phyloP scores from a whole-genome alignment of 2,329 filamentous ascomycete genomes.

The Monilinia fructicola region DNA sequence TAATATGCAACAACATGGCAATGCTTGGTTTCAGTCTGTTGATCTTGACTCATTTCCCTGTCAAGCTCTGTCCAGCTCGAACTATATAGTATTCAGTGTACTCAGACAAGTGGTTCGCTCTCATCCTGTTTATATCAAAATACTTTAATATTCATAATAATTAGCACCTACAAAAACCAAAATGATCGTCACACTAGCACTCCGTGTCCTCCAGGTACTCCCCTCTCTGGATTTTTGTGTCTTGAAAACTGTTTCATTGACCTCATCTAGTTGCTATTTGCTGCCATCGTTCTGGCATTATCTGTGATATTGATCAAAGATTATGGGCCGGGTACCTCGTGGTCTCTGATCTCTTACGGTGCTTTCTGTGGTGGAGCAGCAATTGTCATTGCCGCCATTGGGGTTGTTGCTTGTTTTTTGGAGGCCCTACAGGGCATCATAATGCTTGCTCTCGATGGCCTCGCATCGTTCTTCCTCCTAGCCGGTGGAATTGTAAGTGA shows the following conservation, averaged over 20 bases:
- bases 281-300: conserved; percentile 32
- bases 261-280: conserved; percentile 31
- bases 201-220: conserved; percentile 31
- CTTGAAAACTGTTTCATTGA: neutral
- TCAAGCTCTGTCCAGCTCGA: neutral
- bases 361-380: conserved; percentile 35
- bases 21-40: conserved; percentile 7
- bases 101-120: neutral
- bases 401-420: conserved; percentile 32
- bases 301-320: conserved; percentile 34
- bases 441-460: conserved; percentile 30
- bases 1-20: neutral
- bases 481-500: conserved; percentile 36
- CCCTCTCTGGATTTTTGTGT: neutral
- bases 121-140: neutral
- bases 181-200: conserved; percentile 34
- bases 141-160: neutral
- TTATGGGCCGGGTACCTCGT: conserved; percentile 30
- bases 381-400: conserved; percentile 30
- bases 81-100: conserved; percentile 19
- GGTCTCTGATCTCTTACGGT: conserved; percentile 33
- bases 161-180: conserved; percentile 15
- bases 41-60: conserved; percentile 9
- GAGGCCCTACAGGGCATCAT: conserved; percentile 34
- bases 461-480: conserved; percentile 35